A percentile compares a stretch with the other conserved stretches of the same genome.
Evolutionary conservation across 1,284 basidiomycete genomes (phyloP).

Genomic region (Peniophora sp.): DNA sequence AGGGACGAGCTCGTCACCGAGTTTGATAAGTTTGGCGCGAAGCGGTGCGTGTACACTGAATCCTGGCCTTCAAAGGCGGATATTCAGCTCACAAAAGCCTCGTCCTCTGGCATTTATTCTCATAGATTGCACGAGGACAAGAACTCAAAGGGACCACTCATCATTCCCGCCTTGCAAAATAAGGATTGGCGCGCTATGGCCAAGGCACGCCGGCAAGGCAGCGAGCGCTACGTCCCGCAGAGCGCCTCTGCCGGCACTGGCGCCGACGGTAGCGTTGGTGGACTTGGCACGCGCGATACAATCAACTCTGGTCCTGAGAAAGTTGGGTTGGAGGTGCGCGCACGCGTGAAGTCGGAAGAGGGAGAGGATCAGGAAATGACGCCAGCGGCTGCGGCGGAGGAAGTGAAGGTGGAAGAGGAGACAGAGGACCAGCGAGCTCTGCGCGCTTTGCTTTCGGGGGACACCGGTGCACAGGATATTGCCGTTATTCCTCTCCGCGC

Average conservation of each 20-base stretch:
- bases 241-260: constrained; percentile 56
- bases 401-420: constrained; percentile 32
- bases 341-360: constrained; percentile 28
- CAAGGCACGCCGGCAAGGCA: constrained; percentile 40
- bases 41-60: constrained; percentile 58
- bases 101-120: constrained; percentile 11
- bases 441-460: constrained; percentile 58
- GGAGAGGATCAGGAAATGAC: constrained; percentile 25
- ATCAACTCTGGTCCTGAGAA: constrained; percentile 66
- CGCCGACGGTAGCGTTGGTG: constrained; percentile 72
- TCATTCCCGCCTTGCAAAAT: constrained; percentile 80
- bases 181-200: constrained; percentile 82
- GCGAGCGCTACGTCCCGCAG: constrained; percentile 51
- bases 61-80: constrained; percentile 14
- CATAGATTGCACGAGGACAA: constrained; percentile 36
- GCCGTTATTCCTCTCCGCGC: constrained; percentile 50
- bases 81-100: constrained; percentile 60
- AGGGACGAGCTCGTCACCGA: constrained; percentile 68
- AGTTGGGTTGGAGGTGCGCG: constrained; percentile 44
- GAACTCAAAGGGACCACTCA: constrained; percentile 56
- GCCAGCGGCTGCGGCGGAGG: constrained; percentile 9
- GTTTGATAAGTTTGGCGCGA: constrained; percentile 61
- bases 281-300: constrained; percentile 60
- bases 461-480: constrained; percentile 27
- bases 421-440: constrained; percentile 71